Conservation (phyloP, 2,329 filamentous ascomycete genomes). For the Amesomyces nigricolor region DNA sequence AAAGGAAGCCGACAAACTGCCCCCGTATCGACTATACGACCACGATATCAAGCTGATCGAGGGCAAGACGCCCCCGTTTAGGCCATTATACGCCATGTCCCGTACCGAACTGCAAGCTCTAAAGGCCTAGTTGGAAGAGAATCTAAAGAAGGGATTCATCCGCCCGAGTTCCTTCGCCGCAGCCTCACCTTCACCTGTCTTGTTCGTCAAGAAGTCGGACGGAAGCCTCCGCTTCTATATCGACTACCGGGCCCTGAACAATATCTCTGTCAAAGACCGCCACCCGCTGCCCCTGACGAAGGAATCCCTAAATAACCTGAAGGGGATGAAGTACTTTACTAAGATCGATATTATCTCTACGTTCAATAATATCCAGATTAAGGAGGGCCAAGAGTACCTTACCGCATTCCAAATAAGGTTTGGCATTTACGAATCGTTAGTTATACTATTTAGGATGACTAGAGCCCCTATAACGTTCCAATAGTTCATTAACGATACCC, state of each 20-base stretch:
- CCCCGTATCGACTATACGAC: background rate
- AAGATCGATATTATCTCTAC: background rate
- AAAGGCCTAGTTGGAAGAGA: background rate
- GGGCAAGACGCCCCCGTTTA: background rate
- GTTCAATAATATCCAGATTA: background rate
- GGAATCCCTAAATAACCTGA: background rate
- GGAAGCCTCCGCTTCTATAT: background rate
- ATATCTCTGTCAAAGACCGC: background rate
- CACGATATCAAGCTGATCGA: background rate
- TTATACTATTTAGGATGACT: conserved; percentile 30
- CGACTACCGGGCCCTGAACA: conserved; percentile 2
- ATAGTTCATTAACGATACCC: conserved; percentile 10
- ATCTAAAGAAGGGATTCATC: background rate
- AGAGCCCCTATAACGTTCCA: conserved; percentile 16
- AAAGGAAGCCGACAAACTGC: background rate
- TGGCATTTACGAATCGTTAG: conserved; percentile 28
- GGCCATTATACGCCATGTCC: background rate
- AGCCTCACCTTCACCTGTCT: background rate
- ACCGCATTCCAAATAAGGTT: conserved; percentile 28
- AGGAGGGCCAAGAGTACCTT: conserved; percentile 28
- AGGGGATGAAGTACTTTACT: background rate
- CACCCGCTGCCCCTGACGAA: background rate
- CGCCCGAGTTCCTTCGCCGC: too few species aligned
- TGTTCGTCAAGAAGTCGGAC: background rate
- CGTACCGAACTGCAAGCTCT: background rate